Base-by-base conservation (phyloP, 2,329 filamentous ascomycete species). In the Acephala macrosclerotiorum region DNA sequence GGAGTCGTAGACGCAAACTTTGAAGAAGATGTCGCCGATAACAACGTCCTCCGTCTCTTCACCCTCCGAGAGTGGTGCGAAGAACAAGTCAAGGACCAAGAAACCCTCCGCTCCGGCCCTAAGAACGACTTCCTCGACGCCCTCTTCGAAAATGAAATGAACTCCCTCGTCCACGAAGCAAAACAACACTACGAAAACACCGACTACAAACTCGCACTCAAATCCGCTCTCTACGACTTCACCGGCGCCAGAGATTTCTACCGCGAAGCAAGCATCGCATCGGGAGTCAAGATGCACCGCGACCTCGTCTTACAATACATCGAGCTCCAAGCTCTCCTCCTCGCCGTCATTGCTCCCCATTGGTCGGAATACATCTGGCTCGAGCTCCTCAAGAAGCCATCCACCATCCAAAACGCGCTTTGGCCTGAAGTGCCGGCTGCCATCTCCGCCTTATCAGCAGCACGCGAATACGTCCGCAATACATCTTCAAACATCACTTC, bases 1-100 rank as follows among this genome's bases (percentile, higher is more conserved):
- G 93, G 92, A 70, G 94, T 97, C 68, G 91, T 93, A 69, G 96
- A 99, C 79, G 94, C 95, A 74, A 99, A 99, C 83, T 97, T 99
- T 71, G 96, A 97, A 75, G 96, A 99, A 82, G 88, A 91, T 63
- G 94, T 97, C 45, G 96, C 96, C 47, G 96, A 98, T 80, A 92
- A 90, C 77, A 94, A 90, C 76, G 96, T 97, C 74, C 84, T 98
- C 68, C 90, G 94, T 75, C 86, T 98, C 60, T 94, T 89, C 77
- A 88, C 84, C 75, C 84, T 96, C 61, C 89, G 93, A 76, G 92
- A 97, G 78, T 98, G 95, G 95, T 94, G 92, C 69, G 93, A 98
- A 80, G 93, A 97, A 75, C 87, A 92, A 75, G 81, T 91, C 63
- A 87, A 89, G 72, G 90, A 95, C 65, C 83, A 91, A 74, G 80